Evolutionary conservation across 768 basidiomycete species (phyloP), one percentile per base, ranked within the genome.

Genomic region (Hericium alpestre): DNA sequence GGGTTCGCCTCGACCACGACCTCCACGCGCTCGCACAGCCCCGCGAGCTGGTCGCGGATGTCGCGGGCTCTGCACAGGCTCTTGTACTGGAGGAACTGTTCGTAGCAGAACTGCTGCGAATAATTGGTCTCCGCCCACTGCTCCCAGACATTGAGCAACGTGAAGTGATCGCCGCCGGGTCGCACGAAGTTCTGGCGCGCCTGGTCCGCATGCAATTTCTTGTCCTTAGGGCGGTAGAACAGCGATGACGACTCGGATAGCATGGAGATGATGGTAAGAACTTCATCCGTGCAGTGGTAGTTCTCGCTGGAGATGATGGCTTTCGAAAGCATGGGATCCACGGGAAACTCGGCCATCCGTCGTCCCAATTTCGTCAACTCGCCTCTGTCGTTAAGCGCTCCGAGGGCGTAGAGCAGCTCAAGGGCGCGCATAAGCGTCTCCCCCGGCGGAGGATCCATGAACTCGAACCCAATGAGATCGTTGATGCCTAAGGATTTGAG

Each of bases 91-190:
- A 96, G 71, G 73, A 90, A 97, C 62, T 94, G 90, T 66, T 95
- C 93, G 68, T 94, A 96, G 65, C 92, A 94, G 73, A 92, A 96
- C 65, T 94, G 91, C 67, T 97, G 92, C 20, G 92, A 94, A 67
- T 93, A 98, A 65, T 93, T 93, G 22, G 94, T 91, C 61, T 99
- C 96, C 18, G 90, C 90, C 96, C 96, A 99, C 66, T 97, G 94
- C 68, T 97, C 94, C 88, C 93, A 98, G 12, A 98, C 92, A 68
- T 98, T 98, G 25, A 99, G 78, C 22, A 99, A 72, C 6, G 95
- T 98, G 68, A 98, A 99, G 72, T 98, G 96, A 65, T 99, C 96
- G 22, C 96, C 96, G 27, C 96, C 95, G 0, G 90, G 76, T 51
- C 92, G 91, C 57, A 94, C 85, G 67, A 99, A 99, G 68, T 97